phyloP scores from a whole-genome alignment of 1,284 basidiomycete species.

The Abortiporus biennis region DNA sequence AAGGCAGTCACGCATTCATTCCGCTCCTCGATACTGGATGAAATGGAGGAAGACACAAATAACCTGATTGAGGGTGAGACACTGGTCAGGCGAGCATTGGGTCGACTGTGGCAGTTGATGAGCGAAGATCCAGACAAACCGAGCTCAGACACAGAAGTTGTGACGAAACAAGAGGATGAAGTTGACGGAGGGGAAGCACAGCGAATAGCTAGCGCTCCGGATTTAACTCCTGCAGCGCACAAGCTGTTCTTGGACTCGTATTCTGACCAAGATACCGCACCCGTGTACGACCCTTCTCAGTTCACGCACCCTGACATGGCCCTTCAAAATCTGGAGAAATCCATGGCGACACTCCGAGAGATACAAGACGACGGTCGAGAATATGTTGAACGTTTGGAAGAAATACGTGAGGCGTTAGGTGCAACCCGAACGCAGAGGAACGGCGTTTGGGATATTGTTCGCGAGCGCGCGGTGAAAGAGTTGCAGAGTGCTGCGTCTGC shows the following conservation, averaged over 20 bases:
- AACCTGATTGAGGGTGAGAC: constrained; percentile 76
- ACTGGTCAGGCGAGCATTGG: constrained; percentile 61
- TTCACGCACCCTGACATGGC: constrained; percentile 60
- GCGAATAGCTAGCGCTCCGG: constrained; percentile 53
- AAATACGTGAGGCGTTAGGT: constrained; percentile 72
- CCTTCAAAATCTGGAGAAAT: constrained; percentile 64
- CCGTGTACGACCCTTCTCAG: constrained; percentile 50
- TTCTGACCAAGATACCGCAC: constrained; percentile 29
- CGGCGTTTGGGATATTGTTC: constrained; percentile 66
- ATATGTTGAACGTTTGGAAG: constrained; percentile 72
- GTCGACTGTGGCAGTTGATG: constrained; percentile 73
- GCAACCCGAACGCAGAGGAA: constrained; percentile 63
- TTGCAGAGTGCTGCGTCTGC: constrained; percentile 55
- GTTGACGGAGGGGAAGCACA: constrained; percentile 43
- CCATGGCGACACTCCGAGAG: constrained; percentile 62
- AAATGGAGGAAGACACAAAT: constrained; percentile 72
- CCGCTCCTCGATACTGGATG: constrained; percentile 67
- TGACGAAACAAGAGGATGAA: constrained; percentile 62
- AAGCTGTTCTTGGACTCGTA: constrained; percentile 58
- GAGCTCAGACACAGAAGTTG: constrained; percentile 29
- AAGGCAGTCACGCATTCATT: constrained; percentile 77
- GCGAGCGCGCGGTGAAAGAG: constrained; percentile 67
- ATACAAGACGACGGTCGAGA: constrained; percentile 77
- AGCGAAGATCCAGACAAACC: constrained; percentile 49
- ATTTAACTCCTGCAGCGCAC: constrained; percentile 56